These are phyloP conservation scores for Theobroma cacao DNA, from an alignment of 345 rosid species.

Conservation along the genomic window DNA sequence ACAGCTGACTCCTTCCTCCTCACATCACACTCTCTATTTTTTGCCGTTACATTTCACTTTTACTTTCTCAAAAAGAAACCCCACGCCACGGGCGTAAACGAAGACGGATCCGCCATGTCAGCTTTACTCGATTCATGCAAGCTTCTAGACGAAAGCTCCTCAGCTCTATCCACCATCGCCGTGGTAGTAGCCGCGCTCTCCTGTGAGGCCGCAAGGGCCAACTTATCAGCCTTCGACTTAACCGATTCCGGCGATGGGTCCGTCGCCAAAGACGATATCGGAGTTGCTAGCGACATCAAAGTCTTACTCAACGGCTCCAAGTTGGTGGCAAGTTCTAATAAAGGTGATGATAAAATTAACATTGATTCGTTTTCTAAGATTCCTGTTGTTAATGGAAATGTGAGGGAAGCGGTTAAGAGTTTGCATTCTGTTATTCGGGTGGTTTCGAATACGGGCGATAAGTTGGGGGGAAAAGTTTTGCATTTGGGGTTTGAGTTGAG, in stretches of 20 bases:
- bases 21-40: background rate
- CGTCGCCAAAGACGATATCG: conserved; percentile 57
- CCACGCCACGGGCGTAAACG: background rate
- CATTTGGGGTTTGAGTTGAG: conserved; percentile 41
- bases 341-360: conserved; percentile 21
- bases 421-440: conserved; percentile 52
- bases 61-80: background rate
- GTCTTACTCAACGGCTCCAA: conserved; percentile 73
- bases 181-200: conserved; percentile 73
- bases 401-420: conserved; percentile 55
- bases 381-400: conserved; percentile 52
- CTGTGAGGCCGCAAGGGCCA: conserved; percentile 60
- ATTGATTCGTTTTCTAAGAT: conserved; percentile 41
- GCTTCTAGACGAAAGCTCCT: conserved; percentile 52
- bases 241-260: conserved; percentile 71
- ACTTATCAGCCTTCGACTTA: conserved; percentile 43
- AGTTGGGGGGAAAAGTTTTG: conserved; percentile 28
- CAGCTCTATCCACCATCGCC: conserved; percentile 43
- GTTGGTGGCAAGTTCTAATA: conserved; percentile 33
- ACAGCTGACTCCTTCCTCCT: background rate
- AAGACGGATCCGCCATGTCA: background rate
- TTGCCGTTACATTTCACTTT: background rate
- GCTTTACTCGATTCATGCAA: conserved; percentile 52
- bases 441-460: conserved; percentile 48
- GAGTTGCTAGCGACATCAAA: conserved; percentile 70